Base-by-base conservation (phyloP, 257 asterid species). In the Schizonepeta tenuifolia region DNA sequence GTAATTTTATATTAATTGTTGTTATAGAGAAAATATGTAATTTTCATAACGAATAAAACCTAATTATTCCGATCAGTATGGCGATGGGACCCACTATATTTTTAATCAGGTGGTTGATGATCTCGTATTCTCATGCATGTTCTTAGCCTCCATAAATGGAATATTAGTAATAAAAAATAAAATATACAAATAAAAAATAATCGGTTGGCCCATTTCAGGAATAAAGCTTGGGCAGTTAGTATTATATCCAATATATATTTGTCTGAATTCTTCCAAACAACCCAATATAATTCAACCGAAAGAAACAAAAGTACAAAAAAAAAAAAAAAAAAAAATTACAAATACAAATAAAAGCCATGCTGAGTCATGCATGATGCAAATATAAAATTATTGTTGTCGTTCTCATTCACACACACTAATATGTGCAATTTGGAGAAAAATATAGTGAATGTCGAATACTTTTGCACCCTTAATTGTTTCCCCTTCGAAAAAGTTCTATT, bases 161-260 rank as follows among this genome's bases (percentile, higher is more conserved):
- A 84, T 79, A 77, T 67, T 36, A 14, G 36, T 21, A 46, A 65
- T 71, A 61, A 73, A 62, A 62, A 49, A 24, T 9, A 3, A 6
- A 49, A 14, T n/a, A n/a, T n/a, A 72, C 26, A 24, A 24, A n/a
- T 9, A 40, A 78, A 61, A 49, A 77, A 46, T 21, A 51, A 43
- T 58, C 38, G n/a, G 7, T 41, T 56, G 73, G 71, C 40, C 81
- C 73, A 33, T 65, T 59, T 77, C 1, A 49, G 78, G 75, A 72
- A 72, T 75, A 78, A 60, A 72, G 75, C 75, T 79, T 81, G 69
- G 75, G 59, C 79, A 50, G 81, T 69, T 79, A 61, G 28, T 84
- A 63, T 77, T 72, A 44, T 58, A 84, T 79, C 77, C 55, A 65
- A 11, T 10, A n/a, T 28, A 35, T 56, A 73, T 71, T 78, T 79